Evolutionary conservation across 1,284 basidiomycete species (phyloP).

Genomic region (Ceratobasidium sp.): DNA sequence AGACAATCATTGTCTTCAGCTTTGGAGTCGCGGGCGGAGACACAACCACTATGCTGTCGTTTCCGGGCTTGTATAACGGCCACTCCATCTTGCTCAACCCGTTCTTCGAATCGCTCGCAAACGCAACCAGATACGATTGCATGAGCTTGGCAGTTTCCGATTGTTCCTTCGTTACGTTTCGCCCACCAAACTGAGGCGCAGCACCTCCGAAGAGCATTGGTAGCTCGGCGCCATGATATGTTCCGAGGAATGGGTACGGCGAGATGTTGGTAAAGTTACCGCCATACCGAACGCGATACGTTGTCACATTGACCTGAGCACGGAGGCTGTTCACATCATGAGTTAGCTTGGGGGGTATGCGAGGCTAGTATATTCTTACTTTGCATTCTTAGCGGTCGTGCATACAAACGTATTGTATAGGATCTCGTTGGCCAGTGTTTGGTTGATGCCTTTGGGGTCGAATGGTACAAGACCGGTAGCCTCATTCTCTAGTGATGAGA

Average conservation of each 20-base stretch:
- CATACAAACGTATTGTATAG: conserved; percentile 12
- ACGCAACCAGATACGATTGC: conserved; percentile 17
- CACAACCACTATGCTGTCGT: conserved; percentile 1
- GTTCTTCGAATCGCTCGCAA: neutral
- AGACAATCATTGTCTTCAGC: neutral
- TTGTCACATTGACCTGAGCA: neutral
- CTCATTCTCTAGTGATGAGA: too few relatives aligned
- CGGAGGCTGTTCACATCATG: conserved; percentile 7
- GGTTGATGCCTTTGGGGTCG: too few relatives aligned
- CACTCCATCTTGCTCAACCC: conserved; percentile 4
- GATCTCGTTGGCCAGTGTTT: conserved; percentile 1
- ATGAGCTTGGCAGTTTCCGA: neutral
- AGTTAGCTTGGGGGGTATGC: neutral
- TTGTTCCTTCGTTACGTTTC: neutral
- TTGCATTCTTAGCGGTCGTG: conserved; percentile 5
- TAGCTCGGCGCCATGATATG: conserved; percentile 3
- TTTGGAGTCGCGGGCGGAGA: neutral
- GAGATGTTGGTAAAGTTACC: too few relatives aligned
- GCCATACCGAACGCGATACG: too few relatives aligned
- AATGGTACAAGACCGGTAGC: too few relatives aligned
- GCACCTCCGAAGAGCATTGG: neutral
- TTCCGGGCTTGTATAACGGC: neutral
- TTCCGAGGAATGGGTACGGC: too few relatives aligned
- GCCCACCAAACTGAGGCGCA: conserved; percentile 1
- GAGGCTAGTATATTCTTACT: neutral